Evolutionary conservation across 441 rosid genomes (phyloP), one percentile per base, ranked within the genome.

Genomic region (Brassica balearica): DNA sequence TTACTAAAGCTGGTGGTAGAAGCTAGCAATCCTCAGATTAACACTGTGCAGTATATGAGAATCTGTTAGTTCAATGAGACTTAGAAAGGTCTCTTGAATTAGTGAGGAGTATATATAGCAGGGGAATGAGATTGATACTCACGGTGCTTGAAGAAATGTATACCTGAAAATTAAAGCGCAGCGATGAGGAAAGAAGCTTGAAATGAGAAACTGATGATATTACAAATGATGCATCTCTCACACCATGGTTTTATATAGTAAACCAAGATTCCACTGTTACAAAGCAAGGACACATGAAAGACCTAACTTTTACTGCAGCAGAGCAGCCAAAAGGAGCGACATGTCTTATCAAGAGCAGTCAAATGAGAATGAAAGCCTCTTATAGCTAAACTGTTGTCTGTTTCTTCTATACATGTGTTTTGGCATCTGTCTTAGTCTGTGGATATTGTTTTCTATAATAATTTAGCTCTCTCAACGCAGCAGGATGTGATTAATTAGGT

Each of bases 351-450:
- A 36, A 2, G 59, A 43, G 17, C 11, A 6, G 12, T 14, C 10
- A n/a, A 29, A 20, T 29, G 8, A 15, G 59, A 20, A 8, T 34
- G 55, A 71, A 71, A 20, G 14, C 9, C 34, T 20, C 55, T 34
- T 55, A 58, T 71, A 58, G 34, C 55, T 34, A 36, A 22, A 34
- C 9, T 56, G 15, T 36, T 71, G 74, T 71, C 41, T 58, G 12
- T 20, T 38, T 51, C 22, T 29, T 51, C 23, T 29, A 9, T 15
- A 2, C 74, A 73, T 25, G 48, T 73, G 69, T 73, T 48, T 8
- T 72, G 56, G 66, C 66, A 59, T 36, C 56, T 20, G 65, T 71
- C 74, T 36, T 36, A 36, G 20, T 71, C 12, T 58, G n/a, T 58
- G 8, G 65, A 70, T 20, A 53, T 15, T 53, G 59, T 53, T 6